phyloP scores from a whole-genome alignment of 768 basidiomycete species.

The Clathrus columnatus region DNA sequence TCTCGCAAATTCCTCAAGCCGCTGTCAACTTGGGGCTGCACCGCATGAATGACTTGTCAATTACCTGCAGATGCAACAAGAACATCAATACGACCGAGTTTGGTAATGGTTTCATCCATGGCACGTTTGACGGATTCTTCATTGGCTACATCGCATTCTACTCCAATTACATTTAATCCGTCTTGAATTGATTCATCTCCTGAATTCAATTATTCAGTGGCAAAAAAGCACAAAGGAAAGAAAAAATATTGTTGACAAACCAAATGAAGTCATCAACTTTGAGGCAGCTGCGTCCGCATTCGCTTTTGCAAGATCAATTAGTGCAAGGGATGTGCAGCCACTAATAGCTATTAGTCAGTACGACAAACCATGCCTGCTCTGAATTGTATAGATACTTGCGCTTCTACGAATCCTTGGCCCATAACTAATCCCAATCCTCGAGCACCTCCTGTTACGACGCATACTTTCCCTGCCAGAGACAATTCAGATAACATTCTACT shows the following conservation, averaged over 20 bases:
- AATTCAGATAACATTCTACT: constrained; percentile 60
- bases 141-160: constrained; percentile 83
- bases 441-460: constrained; percentile 89
- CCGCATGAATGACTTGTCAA: constrained; percentile 14
- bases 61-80: constrained; percentile 84
- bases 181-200: constrained; percentile 38
- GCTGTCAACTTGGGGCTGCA: neutral
- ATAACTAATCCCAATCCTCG: constrained; percentile 87
- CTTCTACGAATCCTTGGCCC: constrained; percentile 81
- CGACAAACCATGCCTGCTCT: neutral
- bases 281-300: constrained; percentile 61
- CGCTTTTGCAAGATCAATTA: constrained; percentile 70
- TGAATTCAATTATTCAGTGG: constrained; percentile 40
- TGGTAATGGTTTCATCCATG: constrained; percentile 53
- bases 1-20: constrained; percentile 75
- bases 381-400: constrained; percentile 37
- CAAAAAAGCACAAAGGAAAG: constrained; percentile 23
- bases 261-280: constrained; percentile 55
- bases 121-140: constrained; percentile 71
- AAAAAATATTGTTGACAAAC: constrained; percentile 22
- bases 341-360: constrained; percentile 27
- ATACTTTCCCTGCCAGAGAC: constrained; percentile 78
- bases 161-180: constrained; percentile 58
- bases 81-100: constrained; percentile 65
- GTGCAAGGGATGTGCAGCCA: constrained; percentile 70